A percentile compares a stretch with the other conserved stretches of the same genome.
These are phyloP conservation scores for Saxophila tyrrhenica DNA, from an alignment of 495 filamentous ascomycete species.

Conservation along the genomic window DNA sequence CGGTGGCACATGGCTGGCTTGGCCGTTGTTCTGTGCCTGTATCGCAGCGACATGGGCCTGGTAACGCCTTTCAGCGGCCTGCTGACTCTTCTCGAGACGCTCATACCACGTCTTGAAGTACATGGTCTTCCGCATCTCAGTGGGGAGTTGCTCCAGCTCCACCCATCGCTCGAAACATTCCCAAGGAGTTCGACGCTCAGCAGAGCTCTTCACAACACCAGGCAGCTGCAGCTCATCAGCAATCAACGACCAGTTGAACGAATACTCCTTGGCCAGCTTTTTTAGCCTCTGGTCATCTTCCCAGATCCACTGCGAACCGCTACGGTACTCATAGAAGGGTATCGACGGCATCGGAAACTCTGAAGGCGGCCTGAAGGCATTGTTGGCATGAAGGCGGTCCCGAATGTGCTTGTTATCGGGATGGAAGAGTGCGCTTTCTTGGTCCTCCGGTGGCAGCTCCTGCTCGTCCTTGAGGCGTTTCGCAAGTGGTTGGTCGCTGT, in stretches of 20 bases:
- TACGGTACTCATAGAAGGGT: conserved; percentile 75
- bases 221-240: conserved; percentile 62
- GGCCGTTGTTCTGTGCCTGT: conserved; percentile 44
- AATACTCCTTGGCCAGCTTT: conserved; percentile 73
- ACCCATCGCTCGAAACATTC: conserved; percentile 98
- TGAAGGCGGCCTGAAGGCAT: conserved; percentile 85
- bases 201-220: conserved; percentile 65
- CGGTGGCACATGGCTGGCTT: conserved; percentile 45
- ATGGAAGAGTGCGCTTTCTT: conserved; percentile 73
- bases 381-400: conserved; percentile 81
- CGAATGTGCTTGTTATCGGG: conserved; percentile 82
- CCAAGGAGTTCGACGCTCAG: conserved; percentile 90
- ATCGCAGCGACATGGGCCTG: conserved; percentile 46
- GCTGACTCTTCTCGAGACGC: conserved; percentile 68
- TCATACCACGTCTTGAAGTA: conserved; percentile 81
- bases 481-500: conserved; percentile 20
- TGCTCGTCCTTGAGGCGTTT: conserved; percentile 29
- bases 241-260: conserved; percentile 95
- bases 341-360: conserved; percentile 81
- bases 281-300: conserved; percentile 84
- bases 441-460: conserved; percentile 55
- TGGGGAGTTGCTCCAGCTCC: conserved; percentile 72
- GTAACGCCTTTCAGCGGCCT: conserved; percentile 45
- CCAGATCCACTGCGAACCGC: conserved; percentile 80
- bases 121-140: conserved; percentile 82